Evolutionary conservation across 2,329 filamentous ascomycete genomes (phyloP), one percentile per base, ranked within the genome.

Genomic region (Ploettnerulaceae sp.): DNA sequence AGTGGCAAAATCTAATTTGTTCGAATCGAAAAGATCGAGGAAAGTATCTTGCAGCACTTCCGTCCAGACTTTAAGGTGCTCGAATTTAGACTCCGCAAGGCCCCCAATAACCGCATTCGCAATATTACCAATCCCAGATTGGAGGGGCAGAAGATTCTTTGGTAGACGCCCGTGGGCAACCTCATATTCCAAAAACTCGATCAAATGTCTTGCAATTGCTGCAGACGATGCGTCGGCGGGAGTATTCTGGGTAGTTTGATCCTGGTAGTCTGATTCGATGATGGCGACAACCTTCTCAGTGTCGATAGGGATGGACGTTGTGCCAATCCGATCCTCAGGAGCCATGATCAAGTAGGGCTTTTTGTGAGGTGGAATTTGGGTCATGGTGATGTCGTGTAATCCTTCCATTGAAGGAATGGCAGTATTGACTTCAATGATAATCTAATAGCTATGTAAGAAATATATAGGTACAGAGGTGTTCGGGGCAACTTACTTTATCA

Each of bases 381-480:
- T 88, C 76, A 90, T 84, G 52, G 86, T 89, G 64, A 95, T 94
- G 61, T 95, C 89, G 73, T 95, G 89, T 14, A 95, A 77, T 42
- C 88, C 89, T 66, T 93, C 84, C 61, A 95, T 90, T 33, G 81
- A 88, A 4, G 89, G 89, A 40, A 86, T 79, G 1, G 88, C 73
- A 0, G 89, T 95, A 73, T 95, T 95, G 69, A 95, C 85, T 71
- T 95, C 89, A 62, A 95, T 87, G 62, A 95, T 89, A 68, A 95
- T 80, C 77, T 75, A 21, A 7, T 2, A 38, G 41, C 11, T 32
- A 5, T 24, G 18, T 41, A n/a, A 41, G 28, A 14, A 29, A 4
- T n/a, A 8, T 3, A 25, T 26, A 7, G 8, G 14, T 5, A 29
- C 34, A 26, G 12, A 37, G 26, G 20, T 24, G 7, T 34, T 3